Percentiles rank a stretch among this genome's conserved stretches.
Conservation (phyloP, 345 rosid genomes). For the Gossypium thurberi region DNA sequence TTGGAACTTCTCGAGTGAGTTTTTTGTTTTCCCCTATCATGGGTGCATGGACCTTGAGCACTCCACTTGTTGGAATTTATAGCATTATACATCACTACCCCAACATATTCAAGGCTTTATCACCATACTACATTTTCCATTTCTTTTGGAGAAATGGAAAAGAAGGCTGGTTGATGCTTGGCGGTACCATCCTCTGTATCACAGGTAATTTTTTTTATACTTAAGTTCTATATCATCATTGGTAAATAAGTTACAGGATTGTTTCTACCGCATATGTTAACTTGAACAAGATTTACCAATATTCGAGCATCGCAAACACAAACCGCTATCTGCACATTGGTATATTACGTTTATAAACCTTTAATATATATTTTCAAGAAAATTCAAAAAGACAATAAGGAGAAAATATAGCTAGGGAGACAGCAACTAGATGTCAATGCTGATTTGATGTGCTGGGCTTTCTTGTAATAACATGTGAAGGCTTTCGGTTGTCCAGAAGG, state of each 20-base stretch:
- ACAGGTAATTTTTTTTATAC: slow-evolving; percentile 41
- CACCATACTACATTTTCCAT: slow-evolving; percentile 52
- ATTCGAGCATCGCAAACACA: neutral
- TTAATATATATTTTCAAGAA: neutral
- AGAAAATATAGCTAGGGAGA: too few relatives aligned
- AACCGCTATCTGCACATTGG: neutral
- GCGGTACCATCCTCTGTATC: slow-evolving; percentile 80
- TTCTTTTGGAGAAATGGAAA: slow-evolving; percentile 63
- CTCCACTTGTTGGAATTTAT: slow-evolving; percentile 70
- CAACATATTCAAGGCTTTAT: slow-evolving; percentile 68
- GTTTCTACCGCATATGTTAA: neutral
- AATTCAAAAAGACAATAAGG: too few relatives aligned
- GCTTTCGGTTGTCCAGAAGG: too few relatives aligned
- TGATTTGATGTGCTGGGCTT: too few relatives aligned
- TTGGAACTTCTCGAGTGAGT: slow-evolving; percentile 79
- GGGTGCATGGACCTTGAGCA: slow-evolving; percentile 71
- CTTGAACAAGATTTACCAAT: neutral
- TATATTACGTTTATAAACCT: neutral
- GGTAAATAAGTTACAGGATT: neutral
- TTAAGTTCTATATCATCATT: neutral
- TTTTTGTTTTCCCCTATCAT: slow-evolving; percentile 84
- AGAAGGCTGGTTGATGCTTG: slow-evolving; percentile 73
- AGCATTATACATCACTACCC: slow-evolving; percentile 68
- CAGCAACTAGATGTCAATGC: too few relatives aligned
- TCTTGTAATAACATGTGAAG: too few relatives aligned